These are phyloP conservation scores for Oenanthe javanica DNA, from an alignment of 140 eudicot species.

Conservation along the genomic window DNA sequence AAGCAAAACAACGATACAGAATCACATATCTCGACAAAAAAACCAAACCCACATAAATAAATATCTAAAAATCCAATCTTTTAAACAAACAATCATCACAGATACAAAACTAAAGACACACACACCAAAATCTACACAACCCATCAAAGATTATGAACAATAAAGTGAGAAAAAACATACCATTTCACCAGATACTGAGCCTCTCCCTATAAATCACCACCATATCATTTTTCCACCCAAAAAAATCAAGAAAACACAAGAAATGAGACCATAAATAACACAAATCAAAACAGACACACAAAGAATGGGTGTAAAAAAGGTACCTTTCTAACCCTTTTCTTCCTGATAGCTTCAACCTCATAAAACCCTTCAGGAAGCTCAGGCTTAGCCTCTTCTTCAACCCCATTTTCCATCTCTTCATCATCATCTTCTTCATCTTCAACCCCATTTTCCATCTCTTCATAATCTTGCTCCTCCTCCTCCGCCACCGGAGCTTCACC, in stretches of 20 bases:
- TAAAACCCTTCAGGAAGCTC: conserved; percentile 11
- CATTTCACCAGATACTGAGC: conserved; percentile 83
- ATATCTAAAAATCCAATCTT: neutral
- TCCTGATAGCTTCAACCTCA: conserved; percentile 1
- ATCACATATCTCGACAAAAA: neutral
- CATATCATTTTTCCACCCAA: conserved; percentile 8
- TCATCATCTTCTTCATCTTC: neutral
- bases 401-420: neutral
- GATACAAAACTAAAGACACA: neutral
- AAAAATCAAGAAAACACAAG: neutral
- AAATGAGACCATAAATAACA: neutral
- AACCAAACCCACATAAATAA: neutral
- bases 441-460: neutral
- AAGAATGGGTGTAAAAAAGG: neutral
- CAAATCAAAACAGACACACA: neutral
- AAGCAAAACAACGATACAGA: neutral
- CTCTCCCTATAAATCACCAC: conserved; percentile 44
- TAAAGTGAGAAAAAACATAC: conserved; percentile 26
- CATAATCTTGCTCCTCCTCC: neutral
- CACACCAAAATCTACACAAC: neutral
- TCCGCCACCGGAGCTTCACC: neutral
- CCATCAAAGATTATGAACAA: neutral
- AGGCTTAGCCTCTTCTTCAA: neutral
- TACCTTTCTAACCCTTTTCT: conserved; percentile 45
- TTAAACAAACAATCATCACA: neutral